A percentile compares a stretch with the other conserved stretches of the same genome.
These are phyloP conservation scores for Fusarium anguioides DNA, from an alignment of 2,329 filamentous ascomycete genomes.

Conservation along the genomic window DNA sequence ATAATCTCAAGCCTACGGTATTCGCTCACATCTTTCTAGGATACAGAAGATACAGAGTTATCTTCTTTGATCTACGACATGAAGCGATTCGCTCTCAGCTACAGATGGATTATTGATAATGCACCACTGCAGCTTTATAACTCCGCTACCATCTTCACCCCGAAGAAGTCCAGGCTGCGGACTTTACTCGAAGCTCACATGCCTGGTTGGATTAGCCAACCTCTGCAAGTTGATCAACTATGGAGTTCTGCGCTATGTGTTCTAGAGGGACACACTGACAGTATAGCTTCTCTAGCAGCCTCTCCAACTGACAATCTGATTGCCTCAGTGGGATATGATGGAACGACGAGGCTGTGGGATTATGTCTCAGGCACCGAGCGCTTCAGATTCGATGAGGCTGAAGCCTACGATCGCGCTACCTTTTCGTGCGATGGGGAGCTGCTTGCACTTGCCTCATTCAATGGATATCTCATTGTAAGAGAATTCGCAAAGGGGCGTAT, in stretches of 20 bases:
- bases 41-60: neutral
- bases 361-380: neutral
- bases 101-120: neutral
- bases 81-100: neutral
- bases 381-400: neutral
- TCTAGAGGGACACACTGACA: neutral
- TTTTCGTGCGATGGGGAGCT: neutral
- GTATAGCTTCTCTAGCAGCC: neutral
- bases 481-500: no score
- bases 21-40: neutral
- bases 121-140: conserved; percentile 13
- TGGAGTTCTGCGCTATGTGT: conserved; percentile 1
- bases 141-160: conserved; percentile 7
- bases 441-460: neutral
- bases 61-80: neutral
- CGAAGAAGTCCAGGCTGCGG: neutral
- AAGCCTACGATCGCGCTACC: neutral
- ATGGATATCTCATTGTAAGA: no score
- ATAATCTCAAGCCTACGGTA: neutral
- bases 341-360: conserved; percentile 1
- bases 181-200: neutral
- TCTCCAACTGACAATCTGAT: neutral
- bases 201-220: conserved; percentile 1
- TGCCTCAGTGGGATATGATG: neutral
- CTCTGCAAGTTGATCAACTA: neutral